A percentile compares a stretch with the other conserved stretches of the same genome.
Evolutionary conservation across 768 basidiomycete species (phyloP).

Genomic region (Trametes cinnabarina): DNA sequence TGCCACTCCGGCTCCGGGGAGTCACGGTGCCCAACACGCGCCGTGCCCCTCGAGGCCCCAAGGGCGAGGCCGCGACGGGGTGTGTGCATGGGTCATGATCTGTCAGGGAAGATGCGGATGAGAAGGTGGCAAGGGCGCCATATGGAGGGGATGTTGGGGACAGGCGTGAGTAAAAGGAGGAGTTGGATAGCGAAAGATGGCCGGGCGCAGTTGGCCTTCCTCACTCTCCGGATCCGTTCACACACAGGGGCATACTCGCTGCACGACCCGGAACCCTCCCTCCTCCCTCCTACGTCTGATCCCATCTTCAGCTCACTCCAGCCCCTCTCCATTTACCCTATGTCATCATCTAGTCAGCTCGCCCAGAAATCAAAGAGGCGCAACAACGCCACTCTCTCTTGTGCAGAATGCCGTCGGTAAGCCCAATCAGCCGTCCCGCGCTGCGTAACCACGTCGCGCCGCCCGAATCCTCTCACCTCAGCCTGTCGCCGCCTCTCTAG

Average conservation of each 20-base stretch:
- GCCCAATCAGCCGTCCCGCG: neutral
- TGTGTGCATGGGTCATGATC: too few species aligned
- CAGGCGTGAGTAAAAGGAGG: constrained; percentile 6
- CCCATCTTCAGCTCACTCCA: neutral
- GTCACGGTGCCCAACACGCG: too few species aligned
- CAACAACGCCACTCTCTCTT: constrained; percentile 54
- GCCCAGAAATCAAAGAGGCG: constrained; percentile 20
- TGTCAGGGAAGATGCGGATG: too few species aligned
- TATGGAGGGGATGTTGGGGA: too few species aligned
- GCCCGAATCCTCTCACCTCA: constrained; percentile 11
- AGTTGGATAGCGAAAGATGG: neutral
- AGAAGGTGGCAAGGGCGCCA: too few species aligned
- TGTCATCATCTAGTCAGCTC: constrained; percentile 20
- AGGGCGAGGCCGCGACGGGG: too few species aligned
- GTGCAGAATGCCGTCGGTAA: constrained; percentile 70
- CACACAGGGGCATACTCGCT: too few species aligned
- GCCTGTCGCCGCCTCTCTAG: constrained; percentile 34
- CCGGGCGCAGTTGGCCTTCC: neutral
- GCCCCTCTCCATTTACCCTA: neutral
- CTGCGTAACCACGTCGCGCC: neutral
- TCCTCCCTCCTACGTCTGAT: neutral
- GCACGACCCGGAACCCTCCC: neutral
- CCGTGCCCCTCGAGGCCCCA: too few species aligned
- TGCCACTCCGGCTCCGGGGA: too few species aligned
- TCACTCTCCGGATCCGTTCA: neutral